Evolutionary conservation across 2,329 filamentous ascomycete genomes (phyloP), one percentile per base, ranked within the genome.

Genomic region (Leptographium procerum): DNA sequence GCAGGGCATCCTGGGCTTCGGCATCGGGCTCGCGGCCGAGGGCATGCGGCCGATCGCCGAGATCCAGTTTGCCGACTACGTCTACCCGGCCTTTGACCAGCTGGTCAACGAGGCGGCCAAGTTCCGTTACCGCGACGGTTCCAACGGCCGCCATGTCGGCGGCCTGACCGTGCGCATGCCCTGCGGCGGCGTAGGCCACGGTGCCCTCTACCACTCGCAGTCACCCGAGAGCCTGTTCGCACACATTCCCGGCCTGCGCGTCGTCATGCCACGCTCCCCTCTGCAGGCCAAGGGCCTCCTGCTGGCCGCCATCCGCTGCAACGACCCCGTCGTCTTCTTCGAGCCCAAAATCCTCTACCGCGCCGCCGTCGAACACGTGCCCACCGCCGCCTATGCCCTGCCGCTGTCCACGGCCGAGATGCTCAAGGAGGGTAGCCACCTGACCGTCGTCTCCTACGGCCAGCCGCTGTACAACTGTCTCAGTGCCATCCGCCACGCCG

Each of bases 21-120:
- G 87, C 13, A 91, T 97, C 64, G 94, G 94, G 2, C 84, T 86
- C 40, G 91, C 92, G 0, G 89, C 89, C 8, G 88, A 96, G 74
- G 92, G 92, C 28, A 91, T 96, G 88, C 87, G 87, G 59, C 90
- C 94, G 0, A 83, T 97, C 28, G 92, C 92, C 0, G 94, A 99
- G 75, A 91, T 96, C 58, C 91, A 96, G 70, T 96, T 96, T 68
- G 91, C 91, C 60, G 91, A 96, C 69, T 96, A 96, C 69, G 85
- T 96, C 57, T 96, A 86, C 69, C 91, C 91, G 3, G 91, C 91
- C 0, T 96, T 95, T 66, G 91, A 96, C 68, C 91, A 96, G 75
- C 81, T 96, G 34, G 90, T 96, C 67, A 96, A 96, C 67, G 91
- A 96, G 72, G 91, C 89, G 0, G 89, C 90, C 61, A 96, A 96